A percentile compares a stretch with the other conserved stretches of the same genome.
Evolutionary conservation across 352 stramenopile genomes (phyloP).

Genomic region (Pythium oligandrum): DNA sequence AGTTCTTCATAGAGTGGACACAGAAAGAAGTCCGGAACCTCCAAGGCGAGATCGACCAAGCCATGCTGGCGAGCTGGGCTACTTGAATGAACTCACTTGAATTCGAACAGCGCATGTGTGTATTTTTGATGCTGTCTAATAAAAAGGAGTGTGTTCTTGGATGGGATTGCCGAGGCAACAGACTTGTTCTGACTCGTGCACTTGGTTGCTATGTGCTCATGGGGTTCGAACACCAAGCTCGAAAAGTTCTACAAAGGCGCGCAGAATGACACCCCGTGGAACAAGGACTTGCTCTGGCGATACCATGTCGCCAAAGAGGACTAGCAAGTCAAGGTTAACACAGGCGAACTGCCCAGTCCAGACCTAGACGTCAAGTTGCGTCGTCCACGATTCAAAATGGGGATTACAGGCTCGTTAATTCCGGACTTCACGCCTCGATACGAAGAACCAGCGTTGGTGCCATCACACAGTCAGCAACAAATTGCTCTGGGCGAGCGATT

Average conservation of each 20-base stretch:
- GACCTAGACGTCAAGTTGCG: conserved; percentile 24
- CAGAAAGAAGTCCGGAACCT: too few relatives aligned
- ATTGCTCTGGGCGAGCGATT: too few relatives aligned
- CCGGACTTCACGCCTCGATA: conserved; percentile 33
- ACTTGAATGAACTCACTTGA: too few relatives aligned
- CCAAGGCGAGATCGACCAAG: too few relatives aligned
- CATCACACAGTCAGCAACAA: too few relatives aligned
- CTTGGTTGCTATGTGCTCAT: conserved; percentile 20
- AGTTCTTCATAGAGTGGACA: too few relatives aligned
- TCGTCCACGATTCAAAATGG: conserved; percentile 38
- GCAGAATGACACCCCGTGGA: conserved; percentile 47
- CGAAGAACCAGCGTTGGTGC: too few relatives aligned
- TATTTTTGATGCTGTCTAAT: too few relatives aligned
- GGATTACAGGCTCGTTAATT: conserved; percentile 42
- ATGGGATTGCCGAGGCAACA: neutral
- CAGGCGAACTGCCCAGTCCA: conserved; percentile 24
- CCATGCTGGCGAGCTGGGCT: too few relatives aligned
- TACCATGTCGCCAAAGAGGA: conserved; percentile 45
- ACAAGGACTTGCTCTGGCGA: conserved; percentile 51
- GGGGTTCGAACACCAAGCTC: conserved; percentile 26
- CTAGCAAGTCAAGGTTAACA: conserved; percentile 38
- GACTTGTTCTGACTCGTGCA: too few relatives aligned
- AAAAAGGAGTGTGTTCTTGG: too few relatives aligned
- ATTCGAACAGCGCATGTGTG: too few relatives aligned
- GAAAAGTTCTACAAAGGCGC: conserved; percentile 59